A percentile compares a stretch with the other conserved stretches of the same genome.
These are phyloP conservation scores for Metschnikowia baotianmanensis DNA, from an alignment of 805 yeast species.

Conservation along the genomic window DNA sequence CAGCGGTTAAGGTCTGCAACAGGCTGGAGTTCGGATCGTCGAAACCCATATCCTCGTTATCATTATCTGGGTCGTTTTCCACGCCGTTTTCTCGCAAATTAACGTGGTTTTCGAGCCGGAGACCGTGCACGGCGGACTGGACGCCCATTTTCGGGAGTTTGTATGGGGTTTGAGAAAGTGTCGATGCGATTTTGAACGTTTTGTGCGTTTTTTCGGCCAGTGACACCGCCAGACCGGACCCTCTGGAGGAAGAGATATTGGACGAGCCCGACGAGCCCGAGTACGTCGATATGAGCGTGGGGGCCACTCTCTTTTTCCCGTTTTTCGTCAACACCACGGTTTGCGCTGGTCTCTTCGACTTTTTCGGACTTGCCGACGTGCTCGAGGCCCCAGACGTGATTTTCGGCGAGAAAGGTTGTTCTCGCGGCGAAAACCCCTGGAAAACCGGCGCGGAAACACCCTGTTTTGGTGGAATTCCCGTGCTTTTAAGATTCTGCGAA, in stretches of 20 bases:
- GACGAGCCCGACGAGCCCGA: constrained; percentile 23
- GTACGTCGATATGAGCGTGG: constrained; percentile 55
- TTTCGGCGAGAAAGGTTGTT: too few relatives aligned
- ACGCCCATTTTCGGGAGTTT: constrained; percentile 62
- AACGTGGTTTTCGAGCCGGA: constrained; percentile 14
- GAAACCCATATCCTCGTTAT: constrained; percentile 48
- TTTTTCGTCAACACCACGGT: constrained; percentile 67
- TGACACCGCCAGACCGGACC: constrained; percentile 11
- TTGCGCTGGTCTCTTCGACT: constrained; percentile 23
- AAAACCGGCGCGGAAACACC: too few relatives aligned
- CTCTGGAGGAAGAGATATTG: not conserved
- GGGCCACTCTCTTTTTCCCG: constrained; percentile 75
- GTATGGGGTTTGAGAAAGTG: constrained; percentile 46
- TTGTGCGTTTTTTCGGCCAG: constrained; percentile 21
- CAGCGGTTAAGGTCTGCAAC: constrained; percentile 24
- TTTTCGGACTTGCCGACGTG: constrained; percentile 6
- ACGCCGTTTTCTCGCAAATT: constrained; percentile 18
- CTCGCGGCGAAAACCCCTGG: too few relatives aligned
- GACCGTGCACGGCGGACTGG: constrained; percentile 61
- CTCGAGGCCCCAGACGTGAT: not conserved
- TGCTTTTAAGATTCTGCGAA: too few relatives aligned
- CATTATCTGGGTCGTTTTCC: constrained; percentile 29
- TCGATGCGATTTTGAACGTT: constrained; percentile 24
- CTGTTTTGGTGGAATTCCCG: too few relatives aligned
- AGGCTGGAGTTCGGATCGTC: constrained; percentile 20